These are phyloP conservation scores for Aquilaria yunnanensis DNA, from an alignment of 345 rosid genomes.

Conservation along the genomic window DNA sequence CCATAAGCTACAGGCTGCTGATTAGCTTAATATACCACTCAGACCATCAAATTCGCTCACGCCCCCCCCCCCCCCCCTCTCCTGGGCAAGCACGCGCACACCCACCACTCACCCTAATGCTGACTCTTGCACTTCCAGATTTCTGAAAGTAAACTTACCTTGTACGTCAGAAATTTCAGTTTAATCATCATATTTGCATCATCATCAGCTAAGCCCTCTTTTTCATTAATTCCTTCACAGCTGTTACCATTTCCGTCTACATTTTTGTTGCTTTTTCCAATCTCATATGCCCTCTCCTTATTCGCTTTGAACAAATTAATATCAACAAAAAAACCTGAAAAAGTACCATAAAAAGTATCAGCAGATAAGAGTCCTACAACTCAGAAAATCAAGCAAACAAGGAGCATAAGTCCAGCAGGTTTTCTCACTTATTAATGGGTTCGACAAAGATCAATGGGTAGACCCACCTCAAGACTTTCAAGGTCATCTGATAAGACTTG, in stretches of 20 bases:
- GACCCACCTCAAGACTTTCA: too few relatives aligned
- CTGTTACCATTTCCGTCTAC: constrained; percentile 33
- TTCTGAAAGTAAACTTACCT: constrained; percentile 34
- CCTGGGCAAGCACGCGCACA: too few relatives aligned
- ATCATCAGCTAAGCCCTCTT: constrained; percentile 65
- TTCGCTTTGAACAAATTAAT: constrained; percentile 77
- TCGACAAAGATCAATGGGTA: too few relatives aligned
- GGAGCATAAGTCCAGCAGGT: not conserved
- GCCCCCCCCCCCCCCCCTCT: too few relatives aligned
- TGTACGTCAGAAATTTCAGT: constrained; percentile 87
- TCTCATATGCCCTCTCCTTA: constrained; percentile 51
- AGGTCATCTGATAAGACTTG: too few relatives aligned
- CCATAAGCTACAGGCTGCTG: not conserved
- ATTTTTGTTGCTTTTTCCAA: constrained; percentile 29
- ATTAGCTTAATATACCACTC: too few relatives aligned
- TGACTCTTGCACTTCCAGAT: too few relatives aligned
- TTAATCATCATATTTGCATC: constrained; percentile 94
- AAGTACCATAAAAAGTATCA: constrained; percentile 9
- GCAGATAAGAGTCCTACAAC: constrained; percentile 10
- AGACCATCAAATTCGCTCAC: not conserved
- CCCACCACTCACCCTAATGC: too few relatives aligned
- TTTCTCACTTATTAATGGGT: too few relatives aligned
- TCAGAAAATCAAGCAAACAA: constrained; percentile 6
- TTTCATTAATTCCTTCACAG: constrained; percentile 24
- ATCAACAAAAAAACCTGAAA: constrained; percentile 86